These are phyloP conservation scores for Mortierella alpina DNA, from an alignment of 192 early-diverging fungal genomes.

Conservation along the genomic window DNA sequence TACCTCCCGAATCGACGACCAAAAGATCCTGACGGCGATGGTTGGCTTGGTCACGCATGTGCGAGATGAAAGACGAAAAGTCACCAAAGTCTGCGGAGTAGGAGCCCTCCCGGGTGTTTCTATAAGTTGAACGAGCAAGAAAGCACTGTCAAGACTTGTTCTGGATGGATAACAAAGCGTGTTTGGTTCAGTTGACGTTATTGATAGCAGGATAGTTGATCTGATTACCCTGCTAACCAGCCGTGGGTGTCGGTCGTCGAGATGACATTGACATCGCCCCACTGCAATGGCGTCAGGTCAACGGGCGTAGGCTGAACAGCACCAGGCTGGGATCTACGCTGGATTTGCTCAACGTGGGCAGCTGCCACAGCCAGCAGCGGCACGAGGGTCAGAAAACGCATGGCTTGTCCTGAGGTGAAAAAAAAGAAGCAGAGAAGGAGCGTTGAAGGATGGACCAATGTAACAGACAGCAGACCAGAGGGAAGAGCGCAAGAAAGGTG, in stretches of 20 bases:
- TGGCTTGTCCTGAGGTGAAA: conserved; percentile 13
- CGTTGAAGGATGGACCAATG: conserved; percentile 4
- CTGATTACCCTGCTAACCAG: conserved; percentile 37
- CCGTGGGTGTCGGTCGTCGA: conserved; percentile 54
- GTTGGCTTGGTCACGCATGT: conserved; percentile 60
- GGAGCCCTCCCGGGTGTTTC: conserved; percentile 40
- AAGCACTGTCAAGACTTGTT: not conserved
- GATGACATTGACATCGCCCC: conserved; percentile 67
- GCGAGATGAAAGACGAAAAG: conserved; percentile 61
- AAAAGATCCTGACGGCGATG: conserved; percentile 61
- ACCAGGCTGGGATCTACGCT: conserved; percentile 67
- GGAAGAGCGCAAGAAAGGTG: no score
- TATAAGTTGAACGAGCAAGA: conserved; percentile 7
- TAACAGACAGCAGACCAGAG: conserved; percentile 4
- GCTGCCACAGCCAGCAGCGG: conserved; percentile 34
- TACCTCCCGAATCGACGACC: conserved; percentile 60
- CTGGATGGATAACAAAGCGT: not conserved
- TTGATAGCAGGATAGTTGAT: not conserved
- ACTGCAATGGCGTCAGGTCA: conserved; percentile 68
- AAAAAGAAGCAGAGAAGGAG: not conserved
- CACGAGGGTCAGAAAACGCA: conserved; percentile 36
- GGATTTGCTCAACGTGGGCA: conserved; percentile 31
- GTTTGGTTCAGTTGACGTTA: not conserved
- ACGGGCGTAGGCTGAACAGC: conserved; percentile 77
- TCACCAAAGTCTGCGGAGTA: conserved; percentile 66